Evolutionary conservation across 2,329 filamentous ascomycete genomes (phyloP).

Genomic region (Hyphodiscus sp.): DNA sequence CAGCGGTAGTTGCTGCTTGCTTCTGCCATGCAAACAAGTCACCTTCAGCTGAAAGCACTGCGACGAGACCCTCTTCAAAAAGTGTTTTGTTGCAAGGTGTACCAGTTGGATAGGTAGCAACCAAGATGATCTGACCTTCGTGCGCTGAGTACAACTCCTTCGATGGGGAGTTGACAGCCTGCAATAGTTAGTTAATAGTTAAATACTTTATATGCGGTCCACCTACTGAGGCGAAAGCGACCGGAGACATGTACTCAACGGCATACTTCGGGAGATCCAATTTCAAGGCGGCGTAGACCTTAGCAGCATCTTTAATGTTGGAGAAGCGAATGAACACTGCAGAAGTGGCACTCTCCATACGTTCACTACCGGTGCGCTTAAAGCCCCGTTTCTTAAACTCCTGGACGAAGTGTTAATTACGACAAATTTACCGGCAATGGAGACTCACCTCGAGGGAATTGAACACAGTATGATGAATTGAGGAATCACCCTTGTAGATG

Average conservation of each 20-base stretch:
- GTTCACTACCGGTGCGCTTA: conserved; percentile 6
- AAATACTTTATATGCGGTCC: conserved; percentile 17
- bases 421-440: background rate
- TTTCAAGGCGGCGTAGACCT: conserved; percentile 19
- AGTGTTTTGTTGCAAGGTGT: conserved; percentile 19
- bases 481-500: conserved; percentile 14
- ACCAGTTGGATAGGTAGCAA: conserved; percentile 33
- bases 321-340: conserved; percentile 17
- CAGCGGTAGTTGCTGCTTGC: conserved; percentile 33
- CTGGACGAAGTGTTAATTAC: conserved; percentile 9
- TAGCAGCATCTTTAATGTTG: conserved; percentile 21
- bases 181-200: background rate
- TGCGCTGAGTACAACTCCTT: conserved; percentile 33
- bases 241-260: conserved; percentile 22
- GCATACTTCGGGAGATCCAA: conserved; percentile 15
- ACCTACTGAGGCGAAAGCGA: conserved; percentile 15
- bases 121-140: conserved; percentile 50
- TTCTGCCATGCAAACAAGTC: conserved; percentile 47
- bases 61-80: conserved; percentile 36
- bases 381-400: conserved; percentile 11
- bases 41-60: conserved; percentile 41
- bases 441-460: conserved; percentile 17
- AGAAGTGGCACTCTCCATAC: conserved; percentile 11
- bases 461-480: conserved; percentile 12
- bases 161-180: conserved; percentile 5